Evolutionary conservation across 805 yeast genomes (phyloP), one percentile per base, ranked within the genome.

Genomic region (Lipomyces anomalus): DNA sequence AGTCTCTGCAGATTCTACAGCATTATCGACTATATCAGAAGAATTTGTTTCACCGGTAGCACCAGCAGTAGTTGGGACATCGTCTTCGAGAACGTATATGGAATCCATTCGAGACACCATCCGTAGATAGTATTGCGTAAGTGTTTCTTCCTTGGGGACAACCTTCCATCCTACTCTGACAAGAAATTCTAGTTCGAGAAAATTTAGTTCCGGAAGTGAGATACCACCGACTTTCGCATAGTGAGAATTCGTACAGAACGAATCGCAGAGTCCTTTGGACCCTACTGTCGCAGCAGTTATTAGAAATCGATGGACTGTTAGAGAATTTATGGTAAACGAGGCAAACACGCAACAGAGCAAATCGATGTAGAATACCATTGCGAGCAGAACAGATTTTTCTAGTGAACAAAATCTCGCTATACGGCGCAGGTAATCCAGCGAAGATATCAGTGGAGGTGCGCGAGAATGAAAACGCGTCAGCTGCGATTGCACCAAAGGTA

Each of bases 141-240:
- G 57, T 17, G 59, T 46, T 34, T 60, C 58, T 3, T 44, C 53
- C 5, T 56, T 55, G 1, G 92, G 90, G 2, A 84, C 73, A 11
- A 84, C 79, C 50, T 84, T 71, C 77, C 92, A 90, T 48, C 80
- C 78, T 6, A 90, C 90, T 50, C 88, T 71, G 40, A 76, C 75
- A 37, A 90, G 72, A 58, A 92, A 88, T 64, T 92, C 97, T 43
- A 84, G 79, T 61, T 90, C 98, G 38, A 90, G 70, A 44, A 90
- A 73, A 63, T 92, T 92, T 55, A 89, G 69, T 61, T 88, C 97
- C 48, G 79, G 74, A 39, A 82, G 68, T 35, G 86, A 86, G 3
- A 88, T 83, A 49, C 98, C 97, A 2, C 98, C 98, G 17, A 92
- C 97, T 61, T 84, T 84, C 9, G 97, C 95, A 60, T 92, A 90